Evolutionary conservation across 768 basidiomycete genomes (phyloP).

Genomic region (Panaeolus cyanescens): DNA sequence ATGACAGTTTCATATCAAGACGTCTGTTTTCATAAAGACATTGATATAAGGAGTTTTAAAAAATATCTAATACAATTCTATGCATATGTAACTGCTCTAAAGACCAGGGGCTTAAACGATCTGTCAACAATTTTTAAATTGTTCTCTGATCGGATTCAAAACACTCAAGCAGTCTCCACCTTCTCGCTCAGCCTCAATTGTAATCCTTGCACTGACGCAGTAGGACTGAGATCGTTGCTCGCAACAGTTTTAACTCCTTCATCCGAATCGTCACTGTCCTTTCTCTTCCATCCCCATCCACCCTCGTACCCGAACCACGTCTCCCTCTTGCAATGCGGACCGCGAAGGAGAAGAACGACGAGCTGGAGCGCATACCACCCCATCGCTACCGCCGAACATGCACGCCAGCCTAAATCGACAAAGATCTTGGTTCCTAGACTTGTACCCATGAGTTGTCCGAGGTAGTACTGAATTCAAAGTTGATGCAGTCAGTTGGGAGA

Average conservation of each 20-base stretch:
- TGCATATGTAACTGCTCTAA: too few species aligned
- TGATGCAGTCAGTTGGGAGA: neutral
- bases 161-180: neutral
- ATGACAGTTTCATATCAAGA: too few species aligned
- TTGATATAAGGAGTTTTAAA: too few species aligned
- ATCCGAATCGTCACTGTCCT: neutral
- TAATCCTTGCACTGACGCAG: neutral
- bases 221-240: neutral
- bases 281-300: conserved; percentile 21
- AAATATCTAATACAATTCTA: too few species aligned
- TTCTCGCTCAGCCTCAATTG: neutral
- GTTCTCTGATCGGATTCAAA: too few species aligned
- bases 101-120: too few species aligned
- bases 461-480: conserved; percentile 40
- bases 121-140: too few species aligned
- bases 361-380: conserved; percentile 54
- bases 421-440: conserved; percentile 66
- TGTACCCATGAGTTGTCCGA: conserved; percentile 78
- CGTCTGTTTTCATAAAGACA: too few species aligned
- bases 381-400: conserved; percentile 54
- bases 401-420: conserved; percentile 63
- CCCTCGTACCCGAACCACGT: conserved; percentile 60
- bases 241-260: neutral
- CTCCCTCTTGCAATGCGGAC: conserved; percentile 54
- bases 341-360: conserved; percentile 51